These are phyloP conservation scores for Hypoxylon sp. DNA, from an alignment of 2,329 filamentous ascomycete genomes.

Conservation along the genomic window DNA sequence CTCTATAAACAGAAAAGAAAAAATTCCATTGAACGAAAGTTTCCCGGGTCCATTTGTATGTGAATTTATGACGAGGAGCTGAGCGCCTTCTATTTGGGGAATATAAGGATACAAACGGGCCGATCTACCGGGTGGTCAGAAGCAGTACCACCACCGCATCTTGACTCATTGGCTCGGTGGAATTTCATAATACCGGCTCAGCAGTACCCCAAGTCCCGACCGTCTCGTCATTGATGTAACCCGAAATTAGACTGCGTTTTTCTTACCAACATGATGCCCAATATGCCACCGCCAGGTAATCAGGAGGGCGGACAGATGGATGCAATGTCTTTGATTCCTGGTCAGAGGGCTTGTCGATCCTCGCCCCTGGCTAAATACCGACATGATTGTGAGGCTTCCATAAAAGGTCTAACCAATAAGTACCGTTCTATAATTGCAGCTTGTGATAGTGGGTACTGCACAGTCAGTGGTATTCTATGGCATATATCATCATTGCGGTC, in stretches of 20 bases:
- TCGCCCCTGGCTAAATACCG: constrained; percentile 36
- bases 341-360: constrained; percentile 29
- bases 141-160: constrained; percentile 42
- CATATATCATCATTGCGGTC: constrained; percentile 33
- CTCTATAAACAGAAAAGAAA: constrained; percentile 6
- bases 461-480: constrained; percentile 11
- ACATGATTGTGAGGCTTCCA: constrained; percentile 22
- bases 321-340: constrained; percentile 30
- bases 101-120: constrained; percentile 34
- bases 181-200: constrained; percentile 37
- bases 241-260: constrained; percentile 20
- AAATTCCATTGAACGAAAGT: constrained; percentile 26
- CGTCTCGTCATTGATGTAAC: constrained; percentile 38
- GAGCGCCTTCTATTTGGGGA: constrained; percentile 37
- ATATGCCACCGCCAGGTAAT: constrained; percentile 32
- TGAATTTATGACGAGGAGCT: constrained; percentile 11
- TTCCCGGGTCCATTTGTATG: constrained; percentile 30
- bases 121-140: constrained; percentile 40
- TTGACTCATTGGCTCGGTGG: constrained; percentile 40
- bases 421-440: constrained; percentile 8
- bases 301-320: constrained; percentile 26
- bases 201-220: constrained; percentile 32
- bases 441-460: constrained; percentile 16
- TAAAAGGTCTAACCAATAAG: constrained; percentile 31
- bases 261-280: constrained; percentile 29